Base-by-base conservation (phyloP, 2,329 filamentous ascomycete species). In the Monosporascus sp. region DNA sequence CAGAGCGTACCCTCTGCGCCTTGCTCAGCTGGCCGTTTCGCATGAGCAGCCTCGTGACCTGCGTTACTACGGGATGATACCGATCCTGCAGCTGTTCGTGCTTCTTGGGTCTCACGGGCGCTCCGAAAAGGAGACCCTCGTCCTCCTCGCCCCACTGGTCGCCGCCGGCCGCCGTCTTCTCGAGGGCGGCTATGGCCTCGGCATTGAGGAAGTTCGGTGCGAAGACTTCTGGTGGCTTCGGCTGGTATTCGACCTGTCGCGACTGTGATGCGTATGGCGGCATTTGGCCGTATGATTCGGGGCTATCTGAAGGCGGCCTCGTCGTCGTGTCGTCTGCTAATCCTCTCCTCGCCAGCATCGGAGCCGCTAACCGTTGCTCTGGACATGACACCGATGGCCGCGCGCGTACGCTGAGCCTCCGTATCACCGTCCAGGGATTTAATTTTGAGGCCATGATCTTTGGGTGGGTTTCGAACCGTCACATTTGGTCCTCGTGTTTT, bases 31-130 rank as follows among this genome's bases (percentile, higher is more conserved):
- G 95, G 63, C 94, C 94, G 72, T 97, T 83, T 63, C 79, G 78
- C 93, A 97, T 99, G 58, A 99, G 73, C 62, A 96, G 78, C 68
- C 91, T 92, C 19, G 91, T 96, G 63, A 97, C 79, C 75, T 97
- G 94, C 60, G 87, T 78, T 48, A 97, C 78, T 7, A 97, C 79
- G 2, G 89, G 84, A 67, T 97, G 88, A 68, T 97, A 96, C 65
- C 94, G 84, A 68, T 89, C 78, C 71, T 91, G 88, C 63, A 93
- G 74, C 72, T 89, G 79, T 66, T 77, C 69, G 31, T 75, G 65
- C 51, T 66, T 65, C 41, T 51, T 50, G 7, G 87, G 84, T 52
- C 86, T 73, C 37, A 78, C 74, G 1, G 91, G 91, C 58, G 90
- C 74, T 4, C 82, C 84, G 65, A 91, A 97, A 67, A 93, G 95